Percentiles rank a stretch among this genome's conserved stretches.
phyloP scores from a whole-genome alignment of 345 rosid genomes.

The Citrus maxima region DNA sequence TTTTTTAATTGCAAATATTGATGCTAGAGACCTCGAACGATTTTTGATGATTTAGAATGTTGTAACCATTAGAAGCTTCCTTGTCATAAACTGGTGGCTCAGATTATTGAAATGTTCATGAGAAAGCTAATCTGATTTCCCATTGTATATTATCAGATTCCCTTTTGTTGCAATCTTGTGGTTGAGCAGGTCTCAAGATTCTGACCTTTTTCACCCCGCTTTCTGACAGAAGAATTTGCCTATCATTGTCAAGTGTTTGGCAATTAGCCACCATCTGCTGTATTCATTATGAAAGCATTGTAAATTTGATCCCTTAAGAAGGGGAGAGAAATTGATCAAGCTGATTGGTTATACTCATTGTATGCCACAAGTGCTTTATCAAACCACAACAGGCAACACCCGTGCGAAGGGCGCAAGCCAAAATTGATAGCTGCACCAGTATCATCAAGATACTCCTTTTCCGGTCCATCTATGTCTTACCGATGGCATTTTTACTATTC shows the following conservation, averaged over 20 bases:
- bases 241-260: background rate
- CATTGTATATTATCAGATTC: background rate
- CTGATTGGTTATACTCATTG: slow-evolving; percentile 27
- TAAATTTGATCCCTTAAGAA: slow-evolving; percentile 18
- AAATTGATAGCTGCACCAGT: no score
- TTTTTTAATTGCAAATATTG: background rate
- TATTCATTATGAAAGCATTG: background rate
- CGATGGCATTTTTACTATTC: no score
- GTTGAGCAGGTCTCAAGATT: background rate
- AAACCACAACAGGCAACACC: no score
- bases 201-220: background rate
- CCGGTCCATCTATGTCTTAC: no score
- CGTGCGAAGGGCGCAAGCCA: no score
- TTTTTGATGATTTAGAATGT: background rate
- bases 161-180: background rate
- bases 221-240: background rate
- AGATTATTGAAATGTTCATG: background rate
- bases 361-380: background rate
- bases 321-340: slow-evolving; percentile 27
- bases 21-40: background rate
- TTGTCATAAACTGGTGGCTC: background rate
- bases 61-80: background rate
- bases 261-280: background rate
- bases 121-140: background rate
- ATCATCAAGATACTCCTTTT: no score